Conservation (phyloP, 768 basidiomycete species). For the Podaxis rugospora region DNA sequence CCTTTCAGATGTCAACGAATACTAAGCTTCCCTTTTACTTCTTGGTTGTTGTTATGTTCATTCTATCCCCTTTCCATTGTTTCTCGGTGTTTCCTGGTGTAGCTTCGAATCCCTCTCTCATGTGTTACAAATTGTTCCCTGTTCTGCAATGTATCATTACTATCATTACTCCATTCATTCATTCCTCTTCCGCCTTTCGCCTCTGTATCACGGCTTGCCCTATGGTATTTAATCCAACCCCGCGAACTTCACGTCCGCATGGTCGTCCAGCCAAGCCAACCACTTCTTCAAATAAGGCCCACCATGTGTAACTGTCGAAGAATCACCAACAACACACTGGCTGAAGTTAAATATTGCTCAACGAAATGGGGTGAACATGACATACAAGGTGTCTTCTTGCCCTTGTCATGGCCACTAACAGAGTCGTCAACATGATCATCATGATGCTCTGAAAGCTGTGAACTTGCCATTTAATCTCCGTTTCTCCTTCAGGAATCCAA, state of each 20-base stretch:
- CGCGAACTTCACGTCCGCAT: conserved; percentile 88
- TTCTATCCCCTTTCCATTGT: background rate
- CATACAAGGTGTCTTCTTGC: conserved; percentile 83
- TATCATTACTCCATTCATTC: background rate
- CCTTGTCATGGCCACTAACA: conserved; percentile 83
- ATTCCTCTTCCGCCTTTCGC: background rate
- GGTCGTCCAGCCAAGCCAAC: conserved; percentile 85
- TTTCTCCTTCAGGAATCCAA: conserved; percentile 93
- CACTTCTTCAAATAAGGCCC: conserved; percentile 82
- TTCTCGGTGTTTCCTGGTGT: background rate
- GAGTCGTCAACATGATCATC: conserved; percentile 6
- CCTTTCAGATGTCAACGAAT: conserved; percentile 74
- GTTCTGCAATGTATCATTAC: background rate
- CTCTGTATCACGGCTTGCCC: background rate
- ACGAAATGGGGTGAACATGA: conserved; percentile 12
- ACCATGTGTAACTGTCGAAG: conserved; percentile 84
- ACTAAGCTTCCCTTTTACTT: conserved; percentile 27
- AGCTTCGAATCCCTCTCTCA: background rate
- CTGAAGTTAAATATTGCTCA: background rate
- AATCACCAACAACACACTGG: conserved; percentile 92
- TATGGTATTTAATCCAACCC: conserved; percentile 46
- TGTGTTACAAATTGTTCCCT: no score
- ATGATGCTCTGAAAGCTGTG: background rate
- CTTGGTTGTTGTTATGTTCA: background rate
- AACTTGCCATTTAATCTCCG: conserved; percentile 78